A percentile compares a stretch with the other conserved stretches of the same genome.
Evolutionary conservation across 768 basidiomycete genomes (phyloP).

Genomic region (Melanogaster broomeanus): DNA sequence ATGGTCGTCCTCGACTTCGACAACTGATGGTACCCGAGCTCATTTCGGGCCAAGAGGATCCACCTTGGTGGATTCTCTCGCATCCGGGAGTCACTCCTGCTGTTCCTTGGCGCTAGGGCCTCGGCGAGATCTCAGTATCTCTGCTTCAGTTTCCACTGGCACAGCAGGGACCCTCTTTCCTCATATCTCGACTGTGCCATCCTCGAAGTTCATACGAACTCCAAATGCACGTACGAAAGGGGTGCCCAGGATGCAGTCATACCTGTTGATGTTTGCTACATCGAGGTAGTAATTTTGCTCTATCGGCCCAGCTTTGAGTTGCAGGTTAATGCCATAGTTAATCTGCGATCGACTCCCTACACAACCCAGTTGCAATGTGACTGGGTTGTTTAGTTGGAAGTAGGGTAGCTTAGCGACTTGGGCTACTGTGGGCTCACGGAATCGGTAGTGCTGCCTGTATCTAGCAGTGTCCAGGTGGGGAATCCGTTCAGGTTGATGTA

Average conservation of each 20-base stretch:
- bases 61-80: no score
- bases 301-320: background rate
- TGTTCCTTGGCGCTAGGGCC: no score
- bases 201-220: background rate
- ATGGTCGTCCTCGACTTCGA: no score
- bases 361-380: slow-evolving; percentile 13
- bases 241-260: slow-evolving; percentile 34
- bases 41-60: no score
- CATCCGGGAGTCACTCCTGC: no score
- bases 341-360: slow-evolving; percentile 9
- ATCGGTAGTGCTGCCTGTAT: background rate
- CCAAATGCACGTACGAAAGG: slow-evolving; percentile 25
- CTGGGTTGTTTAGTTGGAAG: slow-evolving; percentile 4
- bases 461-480: no score
- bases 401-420: no score
- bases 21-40: no score
- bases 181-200: no score
- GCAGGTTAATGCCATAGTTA: background rate
- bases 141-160: background rate
- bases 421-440: background rate
- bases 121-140: background rate
- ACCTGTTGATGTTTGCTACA: slow-evolving; percentile 24
- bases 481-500: no score
- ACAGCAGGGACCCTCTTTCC: no score
- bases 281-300: slow-evolving; percentile 12